phyloP scores from a whole-genome alignment of 2,329 filamentous ascomycete genomes.

The Xylaria sp. region DNA sequence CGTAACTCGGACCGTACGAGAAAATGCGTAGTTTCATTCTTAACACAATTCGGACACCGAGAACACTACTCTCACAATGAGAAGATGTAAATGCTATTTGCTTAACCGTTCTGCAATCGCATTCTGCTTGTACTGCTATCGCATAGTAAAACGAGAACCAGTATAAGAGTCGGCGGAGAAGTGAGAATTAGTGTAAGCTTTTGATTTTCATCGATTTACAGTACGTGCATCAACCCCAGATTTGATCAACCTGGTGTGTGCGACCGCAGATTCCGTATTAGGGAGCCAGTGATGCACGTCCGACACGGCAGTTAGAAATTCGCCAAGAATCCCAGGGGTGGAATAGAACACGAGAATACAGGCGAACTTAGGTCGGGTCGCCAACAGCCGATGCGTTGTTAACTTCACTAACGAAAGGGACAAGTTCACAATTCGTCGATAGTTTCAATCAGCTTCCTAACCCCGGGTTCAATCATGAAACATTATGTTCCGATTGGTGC shows the following conservation, averaged over 20 bases:
- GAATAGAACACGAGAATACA: constrained; percentile 12
- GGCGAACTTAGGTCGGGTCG: constrained; percentile 5
- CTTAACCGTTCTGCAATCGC: background rate
- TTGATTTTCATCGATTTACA: constrained; percentile 3
- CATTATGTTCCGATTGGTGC: constrained; percentile 24
- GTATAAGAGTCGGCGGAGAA: background rate
- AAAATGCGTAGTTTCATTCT: constrained; percentile 20
- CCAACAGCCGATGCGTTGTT: constrained; percentile 19
- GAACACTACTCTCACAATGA: background rate
- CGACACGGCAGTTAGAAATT: background rate
- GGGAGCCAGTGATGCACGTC: background rate
- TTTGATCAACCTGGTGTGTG: background rate
- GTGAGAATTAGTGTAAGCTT: background rate
- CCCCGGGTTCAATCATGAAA: background rate
- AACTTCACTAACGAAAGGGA: background rate
- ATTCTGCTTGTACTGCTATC: background rate
- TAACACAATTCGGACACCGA: background rate
- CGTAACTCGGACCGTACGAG: background rate
- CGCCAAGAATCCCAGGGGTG: constrained; percentile 19
- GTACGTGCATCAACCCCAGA: constrained; percentile 3
- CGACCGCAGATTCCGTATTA: background rate
- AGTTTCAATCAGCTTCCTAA: constrained; percentile 2
- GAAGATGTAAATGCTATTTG: background rate
- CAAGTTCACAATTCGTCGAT: constrained; percentile 10
- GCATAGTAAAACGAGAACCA: background rate